Base-by-base conservation (phyloP, 2,329 filamentous ascomycete genomes). In the Stachybotrys chlorohalonatus region DNA sequence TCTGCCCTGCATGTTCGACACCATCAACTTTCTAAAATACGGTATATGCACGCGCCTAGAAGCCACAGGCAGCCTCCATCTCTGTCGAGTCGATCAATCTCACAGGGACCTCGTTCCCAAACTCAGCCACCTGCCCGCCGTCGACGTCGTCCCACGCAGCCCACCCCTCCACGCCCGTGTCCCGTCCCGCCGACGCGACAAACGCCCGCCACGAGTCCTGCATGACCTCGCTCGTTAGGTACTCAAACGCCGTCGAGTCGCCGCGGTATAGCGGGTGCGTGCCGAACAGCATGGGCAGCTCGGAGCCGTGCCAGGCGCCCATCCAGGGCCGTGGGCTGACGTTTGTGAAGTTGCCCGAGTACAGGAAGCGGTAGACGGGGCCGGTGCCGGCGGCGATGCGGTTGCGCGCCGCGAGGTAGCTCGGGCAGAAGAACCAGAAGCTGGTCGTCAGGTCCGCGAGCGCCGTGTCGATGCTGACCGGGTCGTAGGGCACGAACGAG, bases 261-360 rank as follows among this genome's bases (percentile, higher is more conserved):
- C 50, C 50, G 16, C 50, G 50, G 16, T 52, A 52, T 11, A 42
- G 17, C 11, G 50, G 50, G 16, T 52, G 50, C 11, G 50, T 52
- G 31, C 50, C 50, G 50, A 52, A 52, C 16, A 52, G 13, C n/a
- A 52, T 7, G 6, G 50, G 50, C 15, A 52, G 50, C 16, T 52
- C 50, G 32, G 50, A 31, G 32, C 50, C 50, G 16, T 52, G 50
- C 50, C 50, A 52, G 8, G 50, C 50, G 9, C 50, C 50, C 50
- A 52, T 52, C 50, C 50, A 52, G 5, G 31, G n/a, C 32, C 36
- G 32, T 7, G 50, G 50, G 50, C 50, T 52, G 16, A 52, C 17
- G 36, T 52, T 52, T 11, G 50, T 52, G 17, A 52, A 52, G 36
- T 52, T 52, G 13, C 50, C 50, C 13, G 49, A 6, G 17, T 52